phyloP scores from a whole-genome alignment of 768 basidiomycete genomes.

The Lentinula edodes region DNA sequence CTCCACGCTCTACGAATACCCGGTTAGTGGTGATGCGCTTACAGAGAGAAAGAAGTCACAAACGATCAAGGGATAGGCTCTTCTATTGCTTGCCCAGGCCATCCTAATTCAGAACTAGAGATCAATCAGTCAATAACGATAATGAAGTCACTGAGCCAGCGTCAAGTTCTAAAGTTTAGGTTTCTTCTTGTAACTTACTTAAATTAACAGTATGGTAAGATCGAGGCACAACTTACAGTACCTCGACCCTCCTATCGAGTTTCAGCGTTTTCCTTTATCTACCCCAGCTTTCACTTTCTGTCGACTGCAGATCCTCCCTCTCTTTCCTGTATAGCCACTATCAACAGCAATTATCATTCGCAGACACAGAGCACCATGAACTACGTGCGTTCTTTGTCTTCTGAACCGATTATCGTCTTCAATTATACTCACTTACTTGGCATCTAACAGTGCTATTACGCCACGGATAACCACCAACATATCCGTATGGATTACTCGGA shows the following conservation, averaged over 20 bases:
- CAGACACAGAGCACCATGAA: neutral
- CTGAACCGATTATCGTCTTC: neutral
- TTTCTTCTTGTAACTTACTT: slow-evolving; percentile 2
- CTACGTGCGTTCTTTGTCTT: neutral
- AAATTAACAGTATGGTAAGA: slow-evolving; percentile 1
- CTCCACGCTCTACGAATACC: neutral
- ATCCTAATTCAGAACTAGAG: neutral
- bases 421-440: neutral
- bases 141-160: neutral
- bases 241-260: neutral
- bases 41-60: neutral
- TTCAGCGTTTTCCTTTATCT: slow-evolving; percentile 1
- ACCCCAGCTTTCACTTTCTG: neutral
- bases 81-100: neutral
- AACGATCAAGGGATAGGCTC: neutral
- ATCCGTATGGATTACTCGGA: neutral
- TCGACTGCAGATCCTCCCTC: neutral
- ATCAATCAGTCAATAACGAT: neutral
- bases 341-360: neutral
- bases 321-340: neutral
- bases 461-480: neutral
- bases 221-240: slow-evolving; percentile 5
- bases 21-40: neutral
- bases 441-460: slow-evolving; percentile 2
- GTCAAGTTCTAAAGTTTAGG: neutral